Evolutionary conservation across 1,284 basidiomycete genomes (phyloP).

Genomic region (Marasmius fiardii): DNA sequence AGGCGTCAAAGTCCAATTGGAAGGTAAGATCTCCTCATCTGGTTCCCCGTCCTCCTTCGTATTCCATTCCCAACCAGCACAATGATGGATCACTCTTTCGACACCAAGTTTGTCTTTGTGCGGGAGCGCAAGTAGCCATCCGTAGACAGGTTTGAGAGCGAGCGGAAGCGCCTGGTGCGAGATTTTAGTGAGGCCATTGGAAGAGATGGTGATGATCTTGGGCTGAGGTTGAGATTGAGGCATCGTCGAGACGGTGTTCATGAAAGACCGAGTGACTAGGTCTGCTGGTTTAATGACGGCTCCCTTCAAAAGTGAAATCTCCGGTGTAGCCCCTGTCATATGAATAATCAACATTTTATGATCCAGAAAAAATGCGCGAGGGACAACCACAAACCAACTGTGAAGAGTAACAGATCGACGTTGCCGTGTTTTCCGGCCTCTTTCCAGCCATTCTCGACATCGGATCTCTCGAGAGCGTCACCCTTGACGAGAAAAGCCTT

Average conservation of each 20-base stretch:
- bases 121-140: conserved; percentile 29
- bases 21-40: conserved; percentile 32
- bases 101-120: conserved; percentile 47
- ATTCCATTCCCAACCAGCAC: conserved; percentile 39
- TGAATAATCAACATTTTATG: too few relatives aligned
- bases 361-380: too few relatives aligned
- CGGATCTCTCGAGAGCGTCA: conserved; percentile 43
- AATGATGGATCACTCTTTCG: conserved; percentile 37
- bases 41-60: conserved; percentile 32
- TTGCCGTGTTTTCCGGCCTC: conserved; percentile 29
- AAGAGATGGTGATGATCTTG: conserved; percentile 50
- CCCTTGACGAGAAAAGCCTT: conserved; percentile 45
- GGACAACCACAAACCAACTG: too few relatives aligned
- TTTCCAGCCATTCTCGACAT: conserved; percentile 42
- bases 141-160: conserved; percentile 39
- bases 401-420: too few relatives aligned
- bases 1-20: conserved; percentile 35
- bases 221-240: conserved; percentile 33
- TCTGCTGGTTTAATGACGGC: conserved; percentile 41
- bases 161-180: conserved; percentile 45
- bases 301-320: conserved; percentile 41
- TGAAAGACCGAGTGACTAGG: conserved; percentile 48
- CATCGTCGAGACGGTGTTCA: conserved; percentile 48
- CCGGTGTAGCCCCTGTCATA: conserved; percentile 34
- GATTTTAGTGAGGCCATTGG: conserved; percentile 43